Conservation (phyloP, 2,329 filamentous ascomycete genomes). For the Hirsutella rhossiliensis region DNA sequence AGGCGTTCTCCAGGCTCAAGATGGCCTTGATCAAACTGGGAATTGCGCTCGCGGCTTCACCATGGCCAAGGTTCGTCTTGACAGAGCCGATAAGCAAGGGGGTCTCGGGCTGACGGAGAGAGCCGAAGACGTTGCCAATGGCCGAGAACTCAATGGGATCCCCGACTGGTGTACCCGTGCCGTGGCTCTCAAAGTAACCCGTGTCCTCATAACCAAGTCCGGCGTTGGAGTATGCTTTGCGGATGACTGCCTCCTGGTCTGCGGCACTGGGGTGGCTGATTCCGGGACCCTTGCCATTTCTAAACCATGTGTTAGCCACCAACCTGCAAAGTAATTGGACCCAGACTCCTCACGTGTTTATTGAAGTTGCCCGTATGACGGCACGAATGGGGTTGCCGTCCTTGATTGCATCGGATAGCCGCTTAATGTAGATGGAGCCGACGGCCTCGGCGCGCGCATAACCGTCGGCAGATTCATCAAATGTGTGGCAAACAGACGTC, state of each 20-base stretch:
- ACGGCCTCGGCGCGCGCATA: slow-evolving; percentile 32
- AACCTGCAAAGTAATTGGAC: too few species aligned
- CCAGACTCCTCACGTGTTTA: slow-evolving; percentile 14
- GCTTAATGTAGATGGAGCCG: slow-evolving; percentile 22
- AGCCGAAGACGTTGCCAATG: slow-evolving; percentile 15
- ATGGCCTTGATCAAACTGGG: slow-evolving; percentile 14
- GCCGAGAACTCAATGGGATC: slow-evolving; percentile 25
- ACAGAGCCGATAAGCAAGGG: slow-evolving; percentile 9
- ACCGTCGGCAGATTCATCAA: slow-evolving; percentile 21
- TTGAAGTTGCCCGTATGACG: slow-evolving; percentile 14
- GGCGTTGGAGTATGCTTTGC: slow-evolving; percentile 14
- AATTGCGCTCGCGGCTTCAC: slow-evolving; percentile 13
- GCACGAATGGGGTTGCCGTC: slow-evolving; percentile 19
- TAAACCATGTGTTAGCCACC: too few species aligned
- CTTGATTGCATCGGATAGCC: slow-evolving; percentile 23
- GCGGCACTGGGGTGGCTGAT: slow-evolving; percentile 24
- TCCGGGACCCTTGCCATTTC: slow-evolving; percentile 26
- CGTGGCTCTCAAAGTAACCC: slow-evolving; percentile 8
- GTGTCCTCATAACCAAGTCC: slow-evolving; percentile 6
- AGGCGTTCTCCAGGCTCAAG: slow-evolving; percentile 11
- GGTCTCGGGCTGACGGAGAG: neutral
- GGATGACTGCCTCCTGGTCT: slow-evolving; percentile 17
- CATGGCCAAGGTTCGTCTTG: slow-evolving; percentile 18
- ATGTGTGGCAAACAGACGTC: slow-evolving; percentile 14
- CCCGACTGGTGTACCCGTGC: slow-evolving; percentile 25